Base-by-base conservation (phyloP, 2,329 filamentous ascomycete species). In the Emmonsia crescens region DNA sequence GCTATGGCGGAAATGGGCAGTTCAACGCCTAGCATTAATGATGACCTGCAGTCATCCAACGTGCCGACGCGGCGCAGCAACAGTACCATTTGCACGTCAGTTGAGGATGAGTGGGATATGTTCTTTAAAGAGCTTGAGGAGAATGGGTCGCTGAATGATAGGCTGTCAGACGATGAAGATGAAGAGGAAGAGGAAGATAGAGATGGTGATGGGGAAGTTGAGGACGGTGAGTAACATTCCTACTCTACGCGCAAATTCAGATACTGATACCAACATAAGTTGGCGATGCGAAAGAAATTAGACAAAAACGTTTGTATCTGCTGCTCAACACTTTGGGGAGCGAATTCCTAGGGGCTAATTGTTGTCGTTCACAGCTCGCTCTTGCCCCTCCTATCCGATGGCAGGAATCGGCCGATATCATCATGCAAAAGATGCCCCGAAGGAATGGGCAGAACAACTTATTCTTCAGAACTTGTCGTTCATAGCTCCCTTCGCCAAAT, bases 391-490 rank as follows among this genome's bases (percentile, higher is more conserved):
- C 52, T 38, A 56, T 36, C 48, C 46, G 12, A 24, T 55, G n/a
- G 36, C 31, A 12, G 59, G 59, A 24, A 29, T 60, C 6, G 59
- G 59, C 27, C 46, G 48, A 14, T 60, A 60, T 19, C 49, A n/a
- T n/a, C 59, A 46, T 42, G 49, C 48, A 16, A 44, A 52, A 60
- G 38, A 51, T 48, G 59, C 59, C n/a, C 36, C 48, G 46, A 52
- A 38, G 21, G 59, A 54, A 19, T 60, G 46, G 59, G 40, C 52
- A 5, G 59, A 60, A 42, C 33, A 60, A 24, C 21, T 27, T 21
- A 60, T 54, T 31, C 46, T 52, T n/a, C 36, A 29, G n/a, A 40
- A 33, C 14, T 54, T 60, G 48, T 51, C 46, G 6, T 54, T 42
- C 36, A 29, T 60, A 3, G 49, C 29, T 21, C 59, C 59, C 31